Base-by-base conservation (phyloP, 768 basidiomycete species). In the Lentinula raphanica region DNA sequence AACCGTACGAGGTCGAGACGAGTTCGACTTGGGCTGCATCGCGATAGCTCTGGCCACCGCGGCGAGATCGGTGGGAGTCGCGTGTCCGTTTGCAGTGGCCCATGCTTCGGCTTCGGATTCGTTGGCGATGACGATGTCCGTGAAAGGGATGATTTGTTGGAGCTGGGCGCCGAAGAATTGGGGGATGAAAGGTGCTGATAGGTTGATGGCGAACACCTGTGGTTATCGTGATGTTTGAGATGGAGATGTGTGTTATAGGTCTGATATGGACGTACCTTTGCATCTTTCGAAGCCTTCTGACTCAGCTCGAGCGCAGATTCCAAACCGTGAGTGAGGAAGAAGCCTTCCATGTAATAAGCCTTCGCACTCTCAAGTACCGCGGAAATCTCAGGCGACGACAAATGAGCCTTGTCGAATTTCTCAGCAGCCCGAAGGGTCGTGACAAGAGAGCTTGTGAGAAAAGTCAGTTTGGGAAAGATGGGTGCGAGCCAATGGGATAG, bases 171-270 rank as follows among this genome's bases (percentile, higher is more conserved):
- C 81, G 79, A 98, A 98, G 82, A 97, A 96, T 73, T 94, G 88
- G 55, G 91, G 77, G 72, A 99, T 95, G 81, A 98, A 99, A 17
- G 97, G 97, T 3, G 97, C 97, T 8, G 94, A 96, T 65, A 99
- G 81, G 79, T 99, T 99, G 65, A 98, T 72, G 11, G 83, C 84
- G 71, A 98, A 95, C 60, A 86, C 87, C 93, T 94, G 64, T 35
- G n/a, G n/a, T 35, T 35, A 35, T 35, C 32, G 42, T 40, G 46
- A 19, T 19, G 19, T 7, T 50, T 21, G n/a, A n/a, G n/a, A n/a
- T 50, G 29, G 0, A 50, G 11, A 8, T 49, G 11, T 28, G 36
- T 17, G 13, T 48, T 35, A 44, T n/a, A 17, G 35, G 3, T n/a
- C 36, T 19, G 28, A 56, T 45, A 39, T 23, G 19, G 1, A 64